Evolutionary conservation across 2,329 filamentous ascomycete genomes (phyloP).

Genomic region (Lachnellula cervina): DNA sequence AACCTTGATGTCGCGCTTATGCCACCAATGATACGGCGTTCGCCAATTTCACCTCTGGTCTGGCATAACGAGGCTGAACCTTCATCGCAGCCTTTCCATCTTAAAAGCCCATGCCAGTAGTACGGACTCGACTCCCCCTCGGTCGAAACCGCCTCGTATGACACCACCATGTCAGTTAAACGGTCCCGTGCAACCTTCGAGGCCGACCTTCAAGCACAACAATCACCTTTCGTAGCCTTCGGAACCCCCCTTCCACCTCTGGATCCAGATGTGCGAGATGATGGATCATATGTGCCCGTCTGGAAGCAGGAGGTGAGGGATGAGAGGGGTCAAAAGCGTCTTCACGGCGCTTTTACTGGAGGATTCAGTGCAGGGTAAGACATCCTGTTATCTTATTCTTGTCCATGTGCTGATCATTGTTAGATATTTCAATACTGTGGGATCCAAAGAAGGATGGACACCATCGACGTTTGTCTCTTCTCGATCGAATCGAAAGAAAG

Average conservation of each 20-base stretch:
- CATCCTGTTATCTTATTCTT: conserved; percentile 1
- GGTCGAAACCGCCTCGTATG: conserved; percentile 10
- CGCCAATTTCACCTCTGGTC: not conserved
- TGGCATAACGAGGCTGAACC: conserved; percentile 10
- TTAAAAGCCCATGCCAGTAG: not conserved
- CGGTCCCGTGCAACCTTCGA: conserved; percentile 75
- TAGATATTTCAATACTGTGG: conserved; percentile 96
- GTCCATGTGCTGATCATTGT: conserved; percentile 17
- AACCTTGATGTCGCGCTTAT: not conserved
- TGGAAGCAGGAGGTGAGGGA: conserved; percentile 99
- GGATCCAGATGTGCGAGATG: conserved; percentile 73
- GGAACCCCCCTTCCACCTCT: conserved; percentile 79
- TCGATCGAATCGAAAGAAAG: conserved; percentile 69
- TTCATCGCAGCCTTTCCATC: conserved; percentile 6
- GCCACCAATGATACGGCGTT: not conserved
- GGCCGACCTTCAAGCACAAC: conserved; percentile 60
- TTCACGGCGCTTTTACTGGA: conserved; percentile 95
- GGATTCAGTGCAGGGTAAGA: conserved; percentile 92
- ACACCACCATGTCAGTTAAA: conserved; percentile 65
- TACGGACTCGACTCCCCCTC: not conserved
- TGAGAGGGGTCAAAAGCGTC: conserved; percentile 80
- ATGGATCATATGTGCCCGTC: conserved; percentile 88
- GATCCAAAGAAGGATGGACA: conserved; percentile 97
- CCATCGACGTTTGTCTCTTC: conserved; percentile 91
- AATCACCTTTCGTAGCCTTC: conserved; percentile 72